Base-by-base conservation (phyloP, 352 stramenopile genomes). In the Aphanomyces stellatus region DNA sequence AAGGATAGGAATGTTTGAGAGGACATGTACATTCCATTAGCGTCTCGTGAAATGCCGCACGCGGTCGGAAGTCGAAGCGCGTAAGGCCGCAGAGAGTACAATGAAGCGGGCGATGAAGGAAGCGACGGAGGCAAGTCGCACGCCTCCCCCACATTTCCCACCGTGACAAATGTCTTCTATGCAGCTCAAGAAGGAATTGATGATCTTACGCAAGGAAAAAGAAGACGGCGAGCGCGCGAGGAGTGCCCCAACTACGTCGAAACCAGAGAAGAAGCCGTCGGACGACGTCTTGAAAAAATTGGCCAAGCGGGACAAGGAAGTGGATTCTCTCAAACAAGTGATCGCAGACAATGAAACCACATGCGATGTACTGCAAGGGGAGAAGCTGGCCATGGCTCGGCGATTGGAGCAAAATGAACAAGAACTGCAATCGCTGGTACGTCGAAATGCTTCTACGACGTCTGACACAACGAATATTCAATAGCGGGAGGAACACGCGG, bases 51-150 rank as follows among this genome's bases (percentile, higher is more conserved):
- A 91, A 74, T 91, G 80, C 71, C 82, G 82, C 15, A 59, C 89
- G 17, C 79, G 82, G 8, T 91, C 82, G 31, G 82, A 91, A 72
- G 79, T 85, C 11, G 81, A 91, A 57, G 81, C 79, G 24, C 78
- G 82, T 24, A 91, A 90, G 63, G 81, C 82, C 0, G 77, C 74
- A 0, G 81, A 91, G 56, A 82, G 71, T 30, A 88, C 79, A 24
- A 90, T 88, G 82, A 90, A 88, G 69, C 79, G 81, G 7, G 82
- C 81, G 0, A 81, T 91, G 28, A 78, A 86, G 15, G 81, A 91
- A 51, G 77, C 82, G 0, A 74, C 79, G 1, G 82, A 91, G 64
- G 60, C 57, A 67, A 19, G 22, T 49, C n/a, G 8, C 25, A 48
- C 4, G 22, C n/a, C n/a, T n/a, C n/a, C n/a, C n/a, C n/a, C n/a